Percentiles rank a stretch among this genome's conserved stretches.
phyloP scores from a whole-genome alignment of 2,329 filamentous ascomycete species.

The Fusarium zealandicum region DNA sequence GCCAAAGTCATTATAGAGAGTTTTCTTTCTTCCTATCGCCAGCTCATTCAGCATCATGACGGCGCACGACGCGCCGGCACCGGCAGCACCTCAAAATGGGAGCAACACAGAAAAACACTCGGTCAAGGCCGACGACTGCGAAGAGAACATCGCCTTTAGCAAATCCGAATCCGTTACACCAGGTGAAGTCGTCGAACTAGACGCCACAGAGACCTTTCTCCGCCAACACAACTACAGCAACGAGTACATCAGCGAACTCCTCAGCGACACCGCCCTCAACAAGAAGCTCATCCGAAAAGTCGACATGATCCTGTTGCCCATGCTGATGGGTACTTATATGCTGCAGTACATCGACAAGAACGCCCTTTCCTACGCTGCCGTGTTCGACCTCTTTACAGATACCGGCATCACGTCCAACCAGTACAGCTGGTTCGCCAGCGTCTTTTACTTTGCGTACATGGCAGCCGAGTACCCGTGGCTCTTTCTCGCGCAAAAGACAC shows the following conservation, averaged over 20 bases:
- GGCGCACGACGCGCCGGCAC: neutral
- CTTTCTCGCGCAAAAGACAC: slow-evolving; percentile 46
- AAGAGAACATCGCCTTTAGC: slow-evolving; percentile 23
- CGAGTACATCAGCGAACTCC: slow-evolving; percentile 31
- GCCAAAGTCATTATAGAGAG: too few relatives aligned
- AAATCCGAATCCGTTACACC: slow-evolving; percentile 25
- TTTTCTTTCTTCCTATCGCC: neutral
- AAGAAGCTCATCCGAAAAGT: slow-evolving; percentile 49
- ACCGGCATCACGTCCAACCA: slow-evolving; percentile 54
- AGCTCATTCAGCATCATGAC: slow-evolving; percentile 6
- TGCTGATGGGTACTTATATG: slow-evolving; percentile 57
- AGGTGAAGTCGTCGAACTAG: slow-evolving; percentile 28
- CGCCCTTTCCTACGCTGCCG: slow-evolving; percentile 58
- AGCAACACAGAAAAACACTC: neutral
- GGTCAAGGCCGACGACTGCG: slow-evolving; percentile 9
- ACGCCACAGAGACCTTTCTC: slow-evolving; percentile 31
- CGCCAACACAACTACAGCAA: slow-evolving; percentile 33
- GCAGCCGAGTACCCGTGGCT: slow-evolving; percentile 51
- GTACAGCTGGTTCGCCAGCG: slow-evolving; percentile 60
- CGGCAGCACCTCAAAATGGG: neutral
- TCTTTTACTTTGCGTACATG: slow-evolving; percentile 62
- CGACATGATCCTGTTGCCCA: slow-evolving; percentile 57
- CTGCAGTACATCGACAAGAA: slow-evolving; percentile 64
- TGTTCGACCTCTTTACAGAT: slow-evolving; percentile 60
- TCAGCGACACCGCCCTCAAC: slow-evolving; percentile 20